These are phyloP conservation scores for Kurtzmaniella quercitrusa DNA, from an alignment of 1,139 yeast genomes.

Conservation along the genomic window DNA sequence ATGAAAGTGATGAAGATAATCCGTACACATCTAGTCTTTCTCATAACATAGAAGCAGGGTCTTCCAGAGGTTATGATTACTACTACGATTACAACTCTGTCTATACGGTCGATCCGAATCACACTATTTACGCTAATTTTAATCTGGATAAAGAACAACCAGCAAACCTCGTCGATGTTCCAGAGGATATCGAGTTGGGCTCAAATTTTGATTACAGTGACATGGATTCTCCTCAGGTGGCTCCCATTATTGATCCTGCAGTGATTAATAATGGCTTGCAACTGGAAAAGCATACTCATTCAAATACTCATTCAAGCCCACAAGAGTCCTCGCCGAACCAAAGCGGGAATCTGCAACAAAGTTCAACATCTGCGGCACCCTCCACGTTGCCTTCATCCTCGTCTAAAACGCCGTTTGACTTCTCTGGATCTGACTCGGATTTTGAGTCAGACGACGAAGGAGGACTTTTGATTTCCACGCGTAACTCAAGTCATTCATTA, in stretches of 20 bases:
- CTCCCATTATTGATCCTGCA: constrained; percentile 24
- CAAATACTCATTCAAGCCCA: no score
- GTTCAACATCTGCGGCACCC: constrained; percentile 2
- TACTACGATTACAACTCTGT: constrained; percentile 87
- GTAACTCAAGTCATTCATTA: constrained; percentile 42
- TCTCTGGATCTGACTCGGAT: constrained; percentile 17
- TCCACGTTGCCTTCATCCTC: not conserved
- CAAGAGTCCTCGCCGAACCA: constrained; percentile 4
- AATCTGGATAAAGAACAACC: constrained; percentile 13
- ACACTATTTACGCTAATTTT: constrained; percentile 34
- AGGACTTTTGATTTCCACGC: constrained; percentile 39
- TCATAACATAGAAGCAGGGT: constrained; percentile 67
- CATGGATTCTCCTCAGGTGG: constrained; percentile 21
- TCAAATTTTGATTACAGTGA: constrained; percentile 38
- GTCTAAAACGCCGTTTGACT: constrained; percentile 1
- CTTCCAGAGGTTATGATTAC: constrained; percentile 71
- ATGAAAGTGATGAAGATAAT: constrained; percentile 53
- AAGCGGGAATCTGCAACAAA: not conserved
- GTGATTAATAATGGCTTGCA: constrained; percentile 13
- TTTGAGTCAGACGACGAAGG: constrained; percentile 23
- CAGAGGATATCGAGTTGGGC: constrained; percentile 40
- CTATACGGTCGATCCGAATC: constrained; percentile 56
- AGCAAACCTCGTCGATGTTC: constrained; percentile 45
- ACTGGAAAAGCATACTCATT: not conserved
- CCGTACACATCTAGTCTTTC: constrained; percentile 61